Base-by-base conservation (phyloP, 1,139 yeast genomes). In the Geotrichum restrictum region DNA sequence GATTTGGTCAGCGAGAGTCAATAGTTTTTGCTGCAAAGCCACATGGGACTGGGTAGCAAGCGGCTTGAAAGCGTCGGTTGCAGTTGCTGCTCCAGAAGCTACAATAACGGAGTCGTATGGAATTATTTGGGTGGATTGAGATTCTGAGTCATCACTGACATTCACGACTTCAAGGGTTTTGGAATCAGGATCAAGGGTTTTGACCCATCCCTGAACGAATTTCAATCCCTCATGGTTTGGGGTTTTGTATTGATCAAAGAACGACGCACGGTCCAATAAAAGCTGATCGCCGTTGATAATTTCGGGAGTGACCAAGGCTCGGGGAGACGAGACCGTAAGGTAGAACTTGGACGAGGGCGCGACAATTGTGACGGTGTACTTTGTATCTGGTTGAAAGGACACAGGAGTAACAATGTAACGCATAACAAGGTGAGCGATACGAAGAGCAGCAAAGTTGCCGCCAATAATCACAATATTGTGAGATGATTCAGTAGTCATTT, bases 31-130 rank as follows among this genome's bases (percentile, higher is more conserved):
- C 69, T 83, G 80, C 40, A 94, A 86, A 61, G 83, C 87, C 69
- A 84, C 85, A 52, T 83, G 82, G 54, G 85, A 86, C 67, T 89
- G 91, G 48, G 85, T 87, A 58, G 40, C 34, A 21, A 21, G 21
- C 2, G 85, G 84, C 65, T 91, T 91, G 66, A 85, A 86, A 48
- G 93, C 85, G 62, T 85, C 81, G 57, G 89, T 88, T 66, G 82
- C 83, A 3, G 67, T 52, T 6, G 59, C 32, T 47, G 95, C 91
- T 64, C 96, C 96, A 47, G 87, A 88, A 41, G 95, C 93, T 57
- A 86, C 78, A 50, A 88, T 80, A 66, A 87, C 75, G 69, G 83
- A 83, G 68, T 87, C 95, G 69, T 87, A 88, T 59, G 67, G 67
- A 52, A 75, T 60, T 7, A 70, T 69, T 32, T 40, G n/a, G 21